Base-by-base conservation (phyloP, 768 basidiomycete genomes). In the Suillus variegatus region DNA sequence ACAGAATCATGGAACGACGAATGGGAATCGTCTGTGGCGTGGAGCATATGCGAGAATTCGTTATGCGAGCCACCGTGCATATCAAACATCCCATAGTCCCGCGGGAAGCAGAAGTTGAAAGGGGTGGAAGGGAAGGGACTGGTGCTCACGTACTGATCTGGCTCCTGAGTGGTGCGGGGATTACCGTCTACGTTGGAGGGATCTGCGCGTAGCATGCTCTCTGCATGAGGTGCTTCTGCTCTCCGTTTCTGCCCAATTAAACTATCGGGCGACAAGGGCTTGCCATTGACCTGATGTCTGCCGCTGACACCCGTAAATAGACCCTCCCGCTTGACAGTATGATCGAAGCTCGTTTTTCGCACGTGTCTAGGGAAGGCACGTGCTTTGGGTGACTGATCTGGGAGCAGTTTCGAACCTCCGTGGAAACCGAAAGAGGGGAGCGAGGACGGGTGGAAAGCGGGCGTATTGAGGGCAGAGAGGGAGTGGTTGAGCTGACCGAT, bases 321-420 rank as follows among this genome's bases (percentile, higher is more conserved):
- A 44, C 84, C 86, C 66, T 90, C 88, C 68, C 85, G 86, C 44
- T 85, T 84, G 47, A 96, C 89, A 4, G 95, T 95, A 77, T 95
- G 95, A 76, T 97, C 95, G 75, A 95, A 97, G 77, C 93, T 95
- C 55, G 95, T 94, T 82, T 97, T 97, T 67, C 95, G 87, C 65
- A 94, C 93, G 76, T 92, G 91, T 66, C 90, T 86, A 61, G 95
- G 93, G 74, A 95, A 93, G 38, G 83, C 77, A 67, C 84, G 87
- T 69, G 82, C 72, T 67, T 79, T 79, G 60, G 76, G 71, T 65
- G 79, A 71, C 32, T 72, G 69, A 69, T 76, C 67, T 66, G 82
- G 68, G 66, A 63, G 67, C 61, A 67, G 70, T 60, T 76, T 77
- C 57, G 84, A 80, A 61, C 79, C 79, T 60, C 89, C 88, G 77